A percentile compares a stretch with the other conserved stretches of the same genome.
These are phyloP conservation scores for Capsella bursapastoris DNA, from an alignment of 345 rosid genomes.

Conservation along the genomic window DNA sequence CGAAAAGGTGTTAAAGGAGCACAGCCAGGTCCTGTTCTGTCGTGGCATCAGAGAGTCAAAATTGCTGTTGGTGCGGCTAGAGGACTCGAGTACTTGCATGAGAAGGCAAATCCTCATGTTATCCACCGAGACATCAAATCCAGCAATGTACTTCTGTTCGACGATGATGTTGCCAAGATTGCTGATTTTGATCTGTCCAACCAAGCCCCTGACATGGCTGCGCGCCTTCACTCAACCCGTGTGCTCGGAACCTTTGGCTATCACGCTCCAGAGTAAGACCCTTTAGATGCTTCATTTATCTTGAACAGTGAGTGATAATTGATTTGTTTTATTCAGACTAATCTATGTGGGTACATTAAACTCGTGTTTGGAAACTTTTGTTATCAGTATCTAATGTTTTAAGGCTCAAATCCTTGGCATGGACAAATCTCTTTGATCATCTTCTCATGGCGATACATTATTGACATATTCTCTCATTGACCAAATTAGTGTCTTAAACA, in stretches of 20 bases:
- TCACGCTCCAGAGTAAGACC: slow-evolving; percentile 96
- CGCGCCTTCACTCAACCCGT: slow-evolving; percentile 95
- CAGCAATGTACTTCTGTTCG: slow-evolving; percentile 87
- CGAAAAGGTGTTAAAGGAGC: slow-evolving; percentile 96
- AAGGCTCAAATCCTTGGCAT: background rate
- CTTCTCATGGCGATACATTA: background rate
- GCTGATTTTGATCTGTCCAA: slow-evolving; percentile 97
- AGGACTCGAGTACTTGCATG: slow-evolving; percentile 97
- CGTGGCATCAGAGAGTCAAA: slow-evolving; percentile 96
- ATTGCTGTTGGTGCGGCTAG: slow-evolving; percentile 93
- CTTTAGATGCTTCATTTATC: slow-evolving; percentile 17
- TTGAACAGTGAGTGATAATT: slow-evolving; percentile 6
- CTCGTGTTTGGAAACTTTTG: background rate
- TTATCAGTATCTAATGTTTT: slow-evolving; percentile 13
- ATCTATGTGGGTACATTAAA: slow-evolving; percentile 28
- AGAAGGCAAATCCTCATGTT: slow-evolving; percentile 79
- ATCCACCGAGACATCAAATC: slow-evolving; percentile 94
- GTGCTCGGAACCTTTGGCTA: slow-evolving; percentile 96
- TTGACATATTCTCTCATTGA: background rate
- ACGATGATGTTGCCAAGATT: slow-evolving; percentile 88
- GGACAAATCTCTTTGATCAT: background rate
- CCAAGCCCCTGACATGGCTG: slow-evolving; percentile 95
- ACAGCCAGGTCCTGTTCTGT: slow-evolving; percentile 83
- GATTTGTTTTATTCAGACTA: slow-evolving; percentile 1
- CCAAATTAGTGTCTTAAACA: slow-evolving; percentile 23